A percentile compares a stretch with the other conserved stretches of the same genome.
These are phyloP conservation scores for Cutaneotrichosporon dermatis DNA, from an alignment of 1,284 basidiomycete genomes.

Conservation along the genomic window DNA sequence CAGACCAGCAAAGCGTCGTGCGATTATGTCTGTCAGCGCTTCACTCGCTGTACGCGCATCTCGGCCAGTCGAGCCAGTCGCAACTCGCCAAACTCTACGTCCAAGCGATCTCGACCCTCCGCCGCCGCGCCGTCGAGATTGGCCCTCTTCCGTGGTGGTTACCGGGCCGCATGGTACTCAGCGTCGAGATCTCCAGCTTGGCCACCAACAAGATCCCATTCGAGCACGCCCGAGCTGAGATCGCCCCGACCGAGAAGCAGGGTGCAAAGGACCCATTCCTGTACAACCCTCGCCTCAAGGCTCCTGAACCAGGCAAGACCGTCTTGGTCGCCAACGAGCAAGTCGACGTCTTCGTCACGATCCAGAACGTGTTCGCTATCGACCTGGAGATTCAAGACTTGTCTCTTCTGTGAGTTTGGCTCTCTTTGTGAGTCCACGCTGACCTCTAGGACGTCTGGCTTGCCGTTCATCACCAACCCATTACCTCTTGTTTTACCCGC, in stretches of 20 bases:
- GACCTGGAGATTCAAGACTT: slow-evolving; percentile 79
- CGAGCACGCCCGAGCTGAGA: slow-evolving; percentile 57
- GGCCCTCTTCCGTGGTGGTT: slow-evolving; percentile 74
- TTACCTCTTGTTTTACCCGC: slow-evolving; percentile 64
- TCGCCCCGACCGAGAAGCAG: slow-evolving; percentile 1
- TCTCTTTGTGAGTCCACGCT: not conserved
- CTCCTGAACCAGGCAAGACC: slow-evolving; percentile 56
- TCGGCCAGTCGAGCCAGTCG: slow-evolving; percentile 67
- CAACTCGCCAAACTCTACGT: slow-evolving; percentile 68
- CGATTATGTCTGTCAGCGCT: slow-evolving; percentile 60
- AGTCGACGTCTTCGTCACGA: slow-evolving; percentile 72
- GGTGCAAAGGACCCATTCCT: slow-evolving; percentile 68
- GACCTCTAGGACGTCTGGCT: slow-evolving; percentile 68
- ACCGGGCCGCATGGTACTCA: slow-evolving; percentile 68
- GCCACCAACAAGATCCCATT: slow-evolving; percentile 65
- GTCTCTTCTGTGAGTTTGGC: slow-evolving; percentile 62
- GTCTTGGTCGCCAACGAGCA: slow-evolving; percentile 76
- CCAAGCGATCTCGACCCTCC: slow-evolving; percentile 65
- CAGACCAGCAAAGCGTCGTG: slow-evolving; percentile 30
- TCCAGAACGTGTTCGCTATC: slow-evolving; percentile 89
- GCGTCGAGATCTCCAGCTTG: slow-evolving; percentile 72
- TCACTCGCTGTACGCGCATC: slow-evolving; percentile 61
- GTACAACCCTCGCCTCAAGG: slow-evolving; percentile 70
- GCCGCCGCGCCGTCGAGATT: slow-evolving; percentile 63
- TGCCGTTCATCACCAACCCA: slow-evolving; percentile 63